Base-by-base conservation (phyloP, 2,329 filamentous ascomycete genomes). In the Calycina herbarum region DNA sequence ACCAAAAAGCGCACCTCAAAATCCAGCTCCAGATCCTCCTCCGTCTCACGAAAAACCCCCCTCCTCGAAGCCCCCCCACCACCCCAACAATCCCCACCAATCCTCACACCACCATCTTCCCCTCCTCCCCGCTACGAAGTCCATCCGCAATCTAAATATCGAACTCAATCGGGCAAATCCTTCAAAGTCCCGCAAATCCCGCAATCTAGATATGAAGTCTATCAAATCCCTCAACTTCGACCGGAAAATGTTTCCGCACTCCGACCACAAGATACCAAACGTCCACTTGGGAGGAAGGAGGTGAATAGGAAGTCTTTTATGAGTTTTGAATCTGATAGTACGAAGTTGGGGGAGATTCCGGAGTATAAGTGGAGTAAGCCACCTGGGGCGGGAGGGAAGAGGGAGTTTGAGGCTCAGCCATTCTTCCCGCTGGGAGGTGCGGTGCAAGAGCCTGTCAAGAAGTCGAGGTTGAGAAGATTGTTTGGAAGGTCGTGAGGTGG, bases 321-420 rank as follows among this genome's bases (percentile, higher is more conserved):
- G 63, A 80, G 79, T 3, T 78, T 77, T 57, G 77, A 78, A 5
- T 80, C 80, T 1, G 78, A 77, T 62, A 82, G 80, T 66, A 82
- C 80, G 13, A 82, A 82, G 64, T 69, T 82, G 3, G 79, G 80
- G n/a, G 80, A 82, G 68, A 77, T 81, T 20, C 73, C 73, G n/a
- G 67, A 73, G 48, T 57, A 69, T 45, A 74, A 71, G 57, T 63
- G 61, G 56, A 20, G 20, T 51, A 20, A 24, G 7, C 45, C 45
- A 24, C 45, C 45, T 10, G 51, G 33, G 45, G 17, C n/a, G 24
- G n/a, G 58, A 3, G 57, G 54, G 11, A 57, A 38, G 5, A 64
- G 61, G 13, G 48, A 64, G n/a, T 73, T 68, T 63, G 70, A 70
- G 5, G 61, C 72, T 24, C 66, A 42, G 20, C 62, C 61, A 3